Conservation (phyloP, 495 filamentous ascomycete species). For the Hyaloscypha bicolor region DNA sequence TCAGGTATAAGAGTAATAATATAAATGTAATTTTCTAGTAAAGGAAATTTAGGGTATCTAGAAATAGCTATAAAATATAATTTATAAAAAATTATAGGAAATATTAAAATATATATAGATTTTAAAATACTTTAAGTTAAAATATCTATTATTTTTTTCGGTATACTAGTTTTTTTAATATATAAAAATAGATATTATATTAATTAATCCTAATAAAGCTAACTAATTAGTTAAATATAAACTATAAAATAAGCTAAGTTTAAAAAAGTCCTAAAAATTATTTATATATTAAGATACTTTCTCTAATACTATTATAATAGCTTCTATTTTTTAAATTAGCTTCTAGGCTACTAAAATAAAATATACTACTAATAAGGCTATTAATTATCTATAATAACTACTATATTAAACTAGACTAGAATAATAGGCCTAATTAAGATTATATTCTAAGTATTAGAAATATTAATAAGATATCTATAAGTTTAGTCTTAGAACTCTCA, state of each 20-base stretch:
- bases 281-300: conserved; percentile 14
- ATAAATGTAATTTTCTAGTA: too few relatives aligned
- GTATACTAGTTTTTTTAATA: too few relatives aligned
- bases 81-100: too few relatives aligned
- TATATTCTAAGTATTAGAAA: neutral
- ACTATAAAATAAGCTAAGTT: conserved; percentile 10
- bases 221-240: neutral
- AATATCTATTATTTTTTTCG: too few relatives aligned
- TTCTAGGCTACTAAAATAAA: conserved; percentile 11
- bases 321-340: conserved; percentile 6
- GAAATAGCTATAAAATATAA: too few relatives aligned
- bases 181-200: too few relatives aligned
- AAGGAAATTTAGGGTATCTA: too few relatives aligned
- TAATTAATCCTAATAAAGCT: too few relatives aligned
- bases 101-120: too few relatives aligned
- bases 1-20: too few relatives aligned
- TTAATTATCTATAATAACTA: conserved; percentile 9
- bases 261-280: conserved; percentile 6
- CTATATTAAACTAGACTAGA: conserved; percentile 12
- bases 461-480: conserved; percentile 3
- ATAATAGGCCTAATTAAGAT: conserved; percentile 10
- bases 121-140: too few relatives aligned
- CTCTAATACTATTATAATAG: conserved; percentile 10
- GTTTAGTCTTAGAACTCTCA: conserved; percentile 3
- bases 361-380: conserved; percentile 7